Conservation (phyloP, 1,139 yeast species). For the Debaryomycetaceae sp. region DNA sequence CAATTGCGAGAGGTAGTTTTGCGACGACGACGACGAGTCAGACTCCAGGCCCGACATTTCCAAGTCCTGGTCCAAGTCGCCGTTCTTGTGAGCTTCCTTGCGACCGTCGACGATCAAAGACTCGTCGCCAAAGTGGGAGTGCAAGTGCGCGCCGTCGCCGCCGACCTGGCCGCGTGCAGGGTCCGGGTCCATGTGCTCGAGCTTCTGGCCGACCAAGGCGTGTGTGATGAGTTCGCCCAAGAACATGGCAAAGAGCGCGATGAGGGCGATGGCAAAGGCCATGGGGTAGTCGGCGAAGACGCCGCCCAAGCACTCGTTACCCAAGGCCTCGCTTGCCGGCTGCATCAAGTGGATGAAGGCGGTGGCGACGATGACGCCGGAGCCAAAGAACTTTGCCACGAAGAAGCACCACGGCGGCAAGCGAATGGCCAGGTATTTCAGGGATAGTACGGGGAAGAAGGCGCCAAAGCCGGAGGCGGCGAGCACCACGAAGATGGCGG, state of each 20-base stretch:
- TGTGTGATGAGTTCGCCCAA: slow-evolving; percentile 47
- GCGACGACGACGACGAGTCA: slow-evolving; percentile 6
- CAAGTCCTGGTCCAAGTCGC: slow-evolving; percentile 3
- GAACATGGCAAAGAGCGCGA: slow-evolving; percentile 41
- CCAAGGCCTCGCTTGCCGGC: slow-evolving; percentile 57
- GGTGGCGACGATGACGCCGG: slow-evolving; percentile 87
- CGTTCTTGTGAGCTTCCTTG: slow-evolving; percentile 9
- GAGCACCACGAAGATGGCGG: slow-evolving; percentile 60
- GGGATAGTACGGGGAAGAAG: slow-evolving; percentile 48
- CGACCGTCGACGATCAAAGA: slow-evolving; percentile 14
- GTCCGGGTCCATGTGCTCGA: no score
- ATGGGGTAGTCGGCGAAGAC: slow-evolving; percentile 48
- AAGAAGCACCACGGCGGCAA: slow-evolving; percentile 56
- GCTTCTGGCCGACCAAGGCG: slow-evolving; percentile 22
- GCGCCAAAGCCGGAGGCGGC: slow-evolving; percentile 48
- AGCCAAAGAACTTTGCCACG: slow-evolving; percentile 74
- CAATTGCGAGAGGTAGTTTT: slow-evolving; percentile 33
- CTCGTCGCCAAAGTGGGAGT: slow-evolving; percentile 42
- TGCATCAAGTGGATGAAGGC: slow-evolving; percentile 76
- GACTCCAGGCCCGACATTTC: slow-evolving; percentile 12
- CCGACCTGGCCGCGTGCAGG: slow-evolving; percentile 5
- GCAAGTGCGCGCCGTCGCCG: slow-evolving; percentile 19
- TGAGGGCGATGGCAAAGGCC: slow-evolving; percentile 55
- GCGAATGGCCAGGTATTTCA: slow-evolving; percentile 40
- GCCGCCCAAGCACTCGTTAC: slow-evolving; percentile 43